A percentile compares a stretch with the other conserved stretches of the same genome.
These are phyloP conservation scores for Dioscorea dumetorum DNA, from an alignment of 106 monocot genomes.

Conservation along the genomic window DNA sequence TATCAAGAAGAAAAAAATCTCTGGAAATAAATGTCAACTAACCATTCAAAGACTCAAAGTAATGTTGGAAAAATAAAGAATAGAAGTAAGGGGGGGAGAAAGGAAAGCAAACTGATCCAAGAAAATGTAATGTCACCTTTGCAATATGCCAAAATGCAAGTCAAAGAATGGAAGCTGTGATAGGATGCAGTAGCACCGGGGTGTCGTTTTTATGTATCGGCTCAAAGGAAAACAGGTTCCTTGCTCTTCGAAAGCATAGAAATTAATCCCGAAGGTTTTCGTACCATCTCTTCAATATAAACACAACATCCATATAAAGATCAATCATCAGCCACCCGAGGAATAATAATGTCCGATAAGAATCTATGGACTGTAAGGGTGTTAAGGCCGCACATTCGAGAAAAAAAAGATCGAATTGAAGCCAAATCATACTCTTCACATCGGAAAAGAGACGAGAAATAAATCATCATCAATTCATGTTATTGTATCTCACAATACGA, in stretches of 20 bases:
- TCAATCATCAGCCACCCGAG: slow-evolving; percentile 90
- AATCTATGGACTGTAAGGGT: background rate
- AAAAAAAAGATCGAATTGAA: background rate
- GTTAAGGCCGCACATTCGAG: background rate
- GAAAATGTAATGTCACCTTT: slow-evolving; percentile 41
- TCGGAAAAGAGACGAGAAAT: no score
- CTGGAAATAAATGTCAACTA: no score
- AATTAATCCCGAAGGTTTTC: slow-evolving; percentile 82
- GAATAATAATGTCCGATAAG: slow-evolving; percentile 2
- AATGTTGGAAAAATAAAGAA: no score
- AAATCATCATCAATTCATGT: no score
- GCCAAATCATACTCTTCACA: no score
- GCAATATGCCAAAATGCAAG: slow-evolving; percentile 87
- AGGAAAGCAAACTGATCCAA: no score
- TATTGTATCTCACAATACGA: no score
- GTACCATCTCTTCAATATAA: slow-evolving; percentile 91
- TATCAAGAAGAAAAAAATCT: no score
- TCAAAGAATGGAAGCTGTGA: slow-evolving; percentile 96
- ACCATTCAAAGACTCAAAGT: no score
- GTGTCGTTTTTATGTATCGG: slow-evolving; percentile 73
- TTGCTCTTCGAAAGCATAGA: slow-evolving; percentile 66
- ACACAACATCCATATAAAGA: slow-evolving; percentile 96
- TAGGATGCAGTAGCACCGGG: slow-evolving; percentile 94
- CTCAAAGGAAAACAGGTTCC: slow-evolving; percentile 33
- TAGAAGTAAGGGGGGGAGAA: no score